Base-by-base conservation (phyloP, 345 rosid species). In the Syzygium aromaticum region DNA sequence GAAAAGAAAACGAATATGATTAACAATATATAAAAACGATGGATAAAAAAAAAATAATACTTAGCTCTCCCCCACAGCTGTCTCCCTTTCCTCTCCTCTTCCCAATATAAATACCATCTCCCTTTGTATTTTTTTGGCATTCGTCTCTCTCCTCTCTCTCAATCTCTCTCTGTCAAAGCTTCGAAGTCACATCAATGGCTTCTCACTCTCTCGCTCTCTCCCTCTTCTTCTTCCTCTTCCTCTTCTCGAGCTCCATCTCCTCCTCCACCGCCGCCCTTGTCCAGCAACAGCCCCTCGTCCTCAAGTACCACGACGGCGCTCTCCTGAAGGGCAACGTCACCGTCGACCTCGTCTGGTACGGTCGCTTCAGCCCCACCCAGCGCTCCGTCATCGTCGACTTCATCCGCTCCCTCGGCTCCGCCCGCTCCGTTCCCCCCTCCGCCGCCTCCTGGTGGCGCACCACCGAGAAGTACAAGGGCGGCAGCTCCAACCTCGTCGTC, bases 401-500 rank as follows among this genome's bases (percentile, higher is more conserved):
- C 86, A 13, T 87, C 78, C 85, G 54, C 80, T 87, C 88, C 53
- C 88, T 87, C 38, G 8, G 53, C 86, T 87, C 56, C 13, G 19
- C 57, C 64, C 27, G 25, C 27, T 54, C 56, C 46, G 80, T 86
- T 59, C 84, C 84, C 30, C 88, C 80, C 8, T 82, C 88, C 56
- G 86, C 57, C 25, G 85, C 88, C 40, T n/a, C 82, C 23, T 87
- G 88, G 88, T 87, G 88, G 88, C 49, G 38, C 27, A 82, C 86
- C 52, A 87, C 84, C 54, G 85, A 82, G 84, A 57, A 84, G 54
- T 87, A 87, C 88, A 83, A 51, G 43, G 88, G 86, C 51, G 49
- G 67, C 30, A 21, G 49, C 16, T 28, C 93, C 43, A 88, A 51
- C 46, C 90, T 97, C 30, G 73, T 53, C 59, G 89, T 96, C 25